Conservation (phyloP, 148 eudicot species). For the Vaccinium macrocarpon region DNA sequence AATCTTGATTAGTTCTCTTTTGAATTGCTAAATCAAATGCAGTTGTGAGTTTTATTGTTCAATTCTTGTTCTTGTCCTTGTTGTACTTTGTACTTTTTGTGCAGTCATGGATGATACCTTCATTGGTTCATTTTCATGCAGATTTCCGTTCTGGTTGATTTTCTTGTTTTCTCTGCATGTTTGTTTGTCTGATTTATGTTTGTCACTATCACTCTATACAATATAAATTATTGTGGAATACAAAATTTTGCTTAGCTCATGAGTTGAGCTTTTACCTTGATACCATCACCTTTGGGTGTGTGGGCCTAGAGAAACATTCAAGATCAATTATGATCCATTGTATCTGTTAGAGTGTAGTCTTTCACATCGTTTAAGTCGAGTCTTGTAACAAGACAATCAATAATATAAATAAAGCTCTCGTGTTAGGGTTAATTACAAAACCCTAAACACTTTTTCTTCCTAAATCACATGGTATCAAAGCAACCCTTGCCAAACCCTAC, state of each 20-base stretch:
- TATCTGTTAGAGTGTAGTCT: too few species aligned
- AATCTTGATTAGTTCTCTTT: background rate
- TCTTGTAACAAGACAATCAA: too few species aligned
- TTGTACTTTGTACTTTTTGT: background rate
- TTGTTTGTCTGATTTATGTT: background rate
- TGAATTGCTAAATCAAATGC: background rate
- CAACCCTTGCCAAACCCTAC: too few species aligned
- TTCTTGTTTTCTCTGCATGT: too few species aligned
- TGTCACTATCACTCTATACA: background rate
- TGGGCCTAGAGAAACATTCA: background rate
- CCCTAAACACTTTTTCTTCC: too few species aligned
- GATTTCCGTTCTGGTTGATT: background rate
- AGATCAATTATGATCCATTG: background rate
- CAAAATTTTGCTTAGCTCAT: background rate
- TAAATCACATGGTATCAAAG: too few species aligned
- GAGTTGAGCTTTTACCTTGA: background rate
- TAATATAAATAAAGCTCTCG: too few species aligned
- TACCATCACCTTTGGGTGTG: background rate
- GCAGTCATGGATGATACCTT: slow-evolving; percentile 5
- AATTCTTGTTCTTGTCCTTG: background rate
- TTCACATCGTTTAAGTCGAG: too few species aligned
- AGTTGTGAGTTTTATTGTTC: background rate
- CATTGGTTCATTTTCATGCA: background rate
- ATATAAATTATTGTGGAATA: background rate
- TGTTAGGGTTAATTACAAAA: too few species aligned